Evolutionary conservation across 202 grass and related monocot genomes (phyloP), one percentile per base, ranked within the genome.

Genomic region (Carex arenaria): DNA sequence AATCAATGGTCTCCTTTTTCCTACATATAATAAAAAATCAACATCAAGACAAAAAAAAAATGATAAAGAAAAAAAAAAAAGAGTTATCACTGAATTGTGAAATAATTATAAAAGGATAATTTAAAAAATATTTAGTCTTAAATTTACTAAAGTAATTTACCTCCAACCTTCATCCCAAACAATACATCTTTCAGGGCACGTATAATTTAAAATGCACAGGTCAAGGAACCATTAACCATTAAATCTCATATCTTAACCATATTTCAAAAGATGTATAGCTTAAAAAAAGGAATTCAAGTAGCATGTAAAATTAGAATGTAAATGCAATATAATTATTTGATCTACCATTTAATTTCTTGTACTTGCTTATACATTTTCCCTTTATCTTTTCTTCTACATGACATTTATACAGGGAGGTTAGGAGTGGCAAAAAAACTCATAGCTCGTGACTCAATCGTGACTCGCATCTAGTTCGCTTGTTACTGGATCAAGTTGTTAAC

Each of bases 161-260:
- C 92, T 95, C 95, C 92, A 0, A 65, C 72, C 68, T 89, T 98
- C 95, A 95, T 95, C 34, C 91, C 92, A 38, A 95, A 55, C 53
- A 92, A 40, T 13, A 92, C 89, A 32, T 95, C 93, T 86, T 85
- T 95, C 10, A 98, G 85, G 23, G 89, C 89, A 45, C 36, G 73
- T 86, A 98, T 93, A 22, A 93, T 93, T 91, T 95, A 85, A 64
- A 59, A 54, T 49, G 85, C 0, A 86, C n/a, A 19, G 49, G 17
- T 64, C 15, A 75, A 75, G 26, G 26, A 32, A 32, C 14, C 43
- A 72, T 59, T 30, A 26, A 72, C 72, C 47, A 55, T 17, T 17
- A 56, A 32, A 54, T 23, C 13, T 17, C 26, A 75, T 14, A 17
- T 22, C 18, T 12, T 11, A 54, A 3, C 8, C n/a, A 45, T 54